Base-by-base conservation (phyloP, 495 filamentous ascomycete genomes). In the Xylona heveae region DNA sequence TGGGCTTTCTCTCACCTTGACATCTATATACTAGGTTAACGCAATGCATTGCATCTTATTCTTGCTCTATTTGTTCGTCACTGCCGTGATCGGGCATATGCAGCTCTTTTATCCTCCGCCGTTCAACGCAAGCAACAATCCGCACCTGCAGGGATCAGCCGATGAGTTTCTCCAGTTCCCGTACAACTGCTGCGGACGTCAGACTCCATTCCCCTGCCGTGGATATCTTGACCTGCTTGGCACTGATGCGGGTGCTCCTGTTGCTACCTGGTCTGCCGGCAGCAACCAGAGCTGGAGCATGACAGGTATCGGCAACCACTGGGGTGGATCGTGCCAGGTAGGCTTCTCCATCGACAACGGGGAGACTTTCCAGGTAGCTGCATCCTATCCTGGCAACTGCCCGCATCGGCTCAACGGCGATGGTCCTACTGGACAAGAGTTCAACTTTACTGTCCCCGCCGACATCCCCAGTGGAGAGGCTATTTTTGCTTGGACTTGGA, bases 401-500 rank as follows among this genome's bases (percentile, higher is more conserved):
- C 52, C 52, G 9, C 43, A 45, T 34, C 42, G 48, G 14, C 33
- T 48, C 16, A 26, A 20, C 8, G 41, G 37, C 18, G 25, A 35
- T 14, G 46, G 41, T n/a, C 45, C 48, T 1, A 22, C 24, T 9
- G 33, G 25, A 13, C 50, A 53, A 30, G 32, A 41, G n/a, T 55
- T 52, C 39, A 35, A 45, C 17, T 52, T 55, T 31, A 38, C 26
- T 7, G 44, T 55, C 5, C 52, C 52, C 5, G 38, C 38, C 13
- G 52, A 55, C 27, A 26, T 53, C 13, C 41, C 46, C 1, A 9
- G 35, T 5, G 52, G 51, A 19, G 26, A 42, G 9, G 48, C 37
- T 3, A 33, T 55, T 22, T 53, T 55, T 26, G 42, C 47, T 7
- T 53, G 51, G 36, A 49, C 42, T 1, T 55, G 51, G 51, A 36